Evolutionary conservation across 345 rosid genomes (phyloP).

Genomic region (Cardiospermum halicacabum): DNA sequence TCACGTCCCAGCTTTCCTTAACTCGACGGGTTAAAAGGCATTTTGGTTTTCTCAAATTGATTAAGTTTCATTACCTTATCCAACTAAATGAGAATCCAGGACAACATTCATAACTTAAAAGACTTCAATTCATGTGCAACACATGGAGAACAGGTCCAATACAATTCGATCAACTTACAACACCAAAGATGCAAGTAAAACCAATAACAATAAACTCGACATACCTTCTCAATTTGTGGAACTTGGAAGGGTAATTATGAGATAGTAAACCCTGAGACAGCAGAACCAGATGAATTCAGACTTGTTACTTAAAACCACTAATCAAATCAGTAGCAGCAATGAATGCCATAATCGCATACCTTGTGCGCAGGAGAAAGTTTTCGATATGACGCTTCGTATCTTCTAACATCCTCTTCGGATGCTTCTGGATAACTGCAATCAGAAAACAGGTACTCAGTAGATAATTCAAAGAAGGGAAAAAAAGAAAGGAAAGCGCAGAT

Average conservation of each 20-base stretch:
- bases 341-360: slow-evolving; percentile 32
- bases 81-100: no score
- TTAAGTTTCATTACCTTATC: no score
- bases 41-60: no score
- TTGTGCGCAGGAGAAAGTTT: slow-evolving; percentile 77
- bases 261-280: slow-evolving; percentile 57
- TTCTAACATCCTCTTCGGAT: slow-evolving; percentile 74
- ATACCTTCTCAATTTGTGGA: slow-evolving; percentile 59
- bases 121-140: not conserved
- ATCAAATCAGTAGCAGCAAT: not conserved
- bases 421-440: slow-evolving; percentile 87
- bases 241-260: slow-evolving; percentile 65
- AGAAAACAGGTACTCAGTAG: not conserved
- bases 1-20: no score
- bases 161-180: not conserved
- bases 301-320: not conserved
- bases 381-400: slow-evolving; percentile 71
- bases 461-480: not conserved
- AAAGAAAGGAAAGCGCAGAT: not conserved
- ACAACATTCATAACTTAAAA: not conserved
- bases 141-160: not conserved
- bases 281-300: not conserved
- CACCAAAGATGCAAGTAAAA: not conserved
- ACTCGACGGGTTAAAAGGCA: no score
- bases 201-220: not conserved